Evolutionary conservation across 169 alveolate genomes (phyloP), one percentile per base, ranked within the genome.

Genomic region (Eimeria necatrix): DNA sequence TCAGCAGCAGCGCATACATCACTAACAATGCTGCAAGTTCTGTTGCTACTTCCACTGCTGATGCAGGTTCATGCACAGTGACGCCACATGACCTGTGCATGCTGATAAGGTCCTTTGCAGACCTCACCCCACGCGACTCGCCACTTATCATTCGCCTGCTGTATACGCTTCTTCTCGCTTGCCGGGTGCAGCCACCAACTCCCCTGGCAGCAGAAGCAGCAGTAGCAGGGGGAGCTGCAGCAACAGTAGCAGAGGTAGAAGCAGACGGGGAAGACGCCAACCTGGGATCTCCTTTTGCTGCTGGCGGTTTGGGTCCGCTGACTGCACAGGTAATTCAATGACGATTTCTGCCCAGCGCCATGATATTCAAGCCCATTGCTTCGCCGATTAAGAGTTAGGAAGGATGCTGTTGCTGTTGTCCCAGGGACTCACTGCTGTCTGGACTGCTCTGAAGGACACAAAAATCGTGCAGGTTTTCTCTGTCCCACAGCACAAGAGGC

Each of bases 31-130:
- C 24, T 14, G 92, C 48, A 4, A 14, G 60, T 46, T 3, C 60
- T 20, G 3, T 53, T 41, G 78, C 59, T 84, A 56, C 61, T 84
- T 74, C 78, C 48, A 52, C 91, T 60, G 73, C 59, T 83, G 90
- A 64, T 52, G 90, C 90, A 18, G 90, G 32, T 8, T 71, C 48
- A n/a, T 56, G 16, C 22, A 41, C 41, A 64, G 80, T 86, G 84
- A 61, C 92, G n/a, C 78, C 95, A 0, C 95, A 91, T 60, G 95
- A 91, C 56, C 76, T 91, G 64, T 91, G 95, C 95, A 91, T 91
- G 95, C 84, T 80, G 76, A 56, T 91, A 10, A 9, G 95, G 20
- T 85, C 95, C 52, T 73, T 78, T 51, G 95, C 95, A 18, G 74
- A 85, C 20, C 86, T 91, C 51, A 60, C 89, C 22, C 95, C 95